Conservation (phyloP, 257 asterid genomes). For the Rubia yunnanensis region DNA sequence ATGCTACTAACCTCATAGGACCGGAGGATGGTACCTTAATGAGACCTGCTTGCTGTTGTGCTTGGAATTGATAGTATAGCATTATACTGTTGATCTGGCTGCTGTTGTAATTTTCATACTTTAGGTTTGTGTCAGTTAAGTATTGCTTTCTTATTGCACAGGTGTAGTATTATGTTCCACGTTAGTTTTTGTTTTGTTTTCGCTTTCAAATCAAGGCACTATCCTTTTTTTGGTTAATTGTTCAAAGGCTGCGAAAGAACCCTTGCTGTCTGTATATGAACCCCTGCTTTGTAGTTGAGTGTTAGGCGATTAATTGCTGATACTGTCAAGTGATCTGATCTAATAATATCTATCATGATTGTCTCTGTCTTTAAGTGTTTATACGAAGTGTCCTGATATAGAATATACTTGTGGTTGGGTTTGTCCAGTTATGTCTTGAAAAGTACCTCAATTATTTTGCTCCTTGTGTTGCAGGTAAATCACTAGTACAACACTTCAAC, state of each 20-base stretch:
- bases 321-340: no score
- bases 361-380: neutral
- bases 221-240: neutral
- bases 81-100: neutral
- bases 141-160: neutral
- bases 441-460: neutral
- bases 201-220: neutral
- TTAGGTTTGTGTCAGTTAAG: neutral
- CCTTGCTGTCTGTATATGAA: neutral
- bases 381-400: no score
- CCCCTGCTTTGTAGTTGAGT: neutral
- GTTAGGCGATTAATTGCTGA: neutral
- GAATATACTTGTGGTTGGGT: neutral
- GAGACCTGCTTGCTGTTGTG: neutral
- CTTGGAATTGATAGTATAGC: neutral
- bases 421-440: neutral
- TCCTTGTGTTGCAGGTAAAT: conserved; percentile 55
- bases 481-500: conserved; percentile 43
- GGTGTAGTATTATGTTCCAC: neutral
- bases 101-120: neutral
- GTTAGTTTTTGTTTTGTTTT: neutral
- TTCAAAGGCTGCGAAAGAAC: neutral
- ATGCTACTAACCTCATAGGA: neutral
- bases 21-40: neutral
- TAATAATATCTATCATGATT: no score